Evolutionary conservation across 306 rosid genomes (phyloP).

Genomic region (Mimosa bimucronata): DNA sequence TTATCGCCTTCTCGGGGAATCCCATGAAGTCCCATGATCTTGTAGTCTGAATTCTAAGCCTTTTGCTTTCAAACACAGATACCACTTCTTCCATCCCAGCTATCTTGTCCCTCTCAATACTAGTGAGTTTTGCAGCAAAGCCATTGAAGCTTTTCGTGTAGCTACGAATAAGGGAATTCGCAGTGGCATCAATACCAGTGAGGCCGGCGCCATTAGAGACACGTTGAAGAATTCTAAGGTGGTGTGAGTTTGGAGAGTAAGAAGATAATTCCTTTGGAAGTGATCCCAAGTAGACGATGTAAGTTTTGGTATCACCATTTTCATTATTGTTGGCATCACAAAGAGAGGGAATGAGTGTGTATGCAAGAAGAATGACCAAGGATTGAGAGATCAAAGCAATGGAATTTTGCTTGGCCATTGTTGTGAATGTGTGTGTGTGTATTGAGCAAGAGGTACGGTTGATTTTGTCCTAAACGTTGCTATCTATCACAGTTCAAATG

Average conservation of each 20-base stretch:
- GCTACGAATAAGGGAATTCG: neutral
- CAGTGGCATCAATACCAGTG: neutral
- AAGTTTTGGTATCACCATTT: neutral
- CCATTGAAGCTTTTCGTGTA: neutral
- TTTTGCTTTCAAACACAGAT: neutral
- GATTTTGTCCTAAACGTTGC: no score
- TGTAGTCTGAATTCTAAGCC: neutral
- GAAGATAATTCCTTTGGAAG: neutral
- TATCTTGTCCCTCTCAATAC: neutral
- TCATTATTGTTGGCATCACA: neutral
- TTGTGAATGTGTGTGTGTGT: no score
- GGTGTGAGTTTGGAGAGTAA: neutral
- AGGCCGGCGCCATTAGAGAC: no score
- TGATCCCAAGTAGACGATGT: slow-evolving; percentile 11
- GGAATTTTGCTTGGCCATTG: neutral
- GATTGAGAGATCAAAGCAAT: neutral
- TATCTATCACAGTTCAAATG: no score
- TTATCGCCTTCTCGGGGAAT: no score
- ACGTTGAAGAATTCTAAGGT: neutral
- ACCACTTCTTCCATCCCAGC: neutral
- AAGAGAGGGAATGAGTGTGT: neutral
- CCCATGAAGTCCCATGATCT: slow-evolving; percentile 16
- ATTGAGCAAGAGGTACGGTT: no score
- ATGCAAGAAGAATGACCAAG: neutral
- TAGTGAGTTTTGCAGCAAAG: neutral